Evolutionary conservation across 179 eudicot species (phyloP).

Genomic region (Gypsophila paniculata): DNA sequence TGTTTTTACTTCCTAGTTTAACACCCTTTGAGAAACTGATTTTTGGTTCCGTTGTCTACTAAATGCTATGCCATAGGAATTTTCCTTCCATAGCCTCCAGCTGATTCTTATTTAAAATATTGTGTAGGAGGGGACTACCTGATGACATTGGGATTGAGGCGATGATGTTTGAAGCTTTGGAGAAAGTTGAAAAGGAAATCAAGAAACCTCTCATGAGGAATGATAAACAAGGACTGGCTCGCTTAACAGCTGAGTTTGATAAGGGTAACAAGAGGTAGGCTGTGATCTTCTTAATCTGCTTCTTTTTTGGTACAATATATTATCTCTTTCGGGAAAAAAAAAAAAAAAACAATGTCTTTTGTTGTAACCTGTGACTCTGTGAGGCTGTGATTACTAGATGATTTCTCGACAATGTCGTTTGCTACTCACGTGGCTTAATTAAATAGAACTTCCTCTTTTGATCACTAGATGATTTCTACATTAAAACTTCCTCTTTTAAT

Average conservation of each 20-base stretch:
- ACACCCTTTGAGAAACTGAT: no score
- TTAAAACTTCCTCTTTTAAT: no score
- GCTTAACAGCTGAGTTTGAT: slow-evolving; percentile 67
- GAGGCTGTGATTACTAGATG: background rate
- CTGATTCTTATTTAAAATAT: background rate
- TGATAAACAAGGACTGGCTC: slow-evolving; percentile 76
- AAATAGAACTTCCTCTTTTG: no score
- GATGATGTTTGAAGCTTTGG: slow-evolving; percentile 90
- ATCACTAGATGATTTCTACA: no score
- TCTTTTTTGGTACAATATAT: background rate
- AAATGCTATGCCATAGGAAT: background rate
- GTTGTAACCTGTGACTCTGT: background rate
- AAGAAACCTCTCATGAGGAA: slow-evolving; percentile 82
- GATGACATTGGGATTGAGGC: slow-evolving; percentile 87
- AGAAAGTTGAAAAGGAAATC: slow-evolving; percentile 74
- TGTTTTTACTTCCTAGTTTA: background rate
- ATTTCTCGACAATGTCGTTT: no score
- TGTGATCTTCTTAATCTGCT: background rate
- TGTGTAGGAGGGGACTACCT: slow-evolving; percentile 75
- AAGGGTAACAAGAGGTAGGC: slow-evolving; percentile 73
- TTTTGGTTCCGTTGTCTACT: background rate
- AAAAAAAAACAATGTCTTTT: background rate
- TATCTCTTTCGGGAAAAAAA: no score
- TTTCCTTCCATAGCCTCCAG: background rate
- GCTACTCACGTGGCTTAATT: no score